Base-by-base conservation (phyloP, 805 yeast species). In the Zygosaccharomyces bisporus region DNA sequence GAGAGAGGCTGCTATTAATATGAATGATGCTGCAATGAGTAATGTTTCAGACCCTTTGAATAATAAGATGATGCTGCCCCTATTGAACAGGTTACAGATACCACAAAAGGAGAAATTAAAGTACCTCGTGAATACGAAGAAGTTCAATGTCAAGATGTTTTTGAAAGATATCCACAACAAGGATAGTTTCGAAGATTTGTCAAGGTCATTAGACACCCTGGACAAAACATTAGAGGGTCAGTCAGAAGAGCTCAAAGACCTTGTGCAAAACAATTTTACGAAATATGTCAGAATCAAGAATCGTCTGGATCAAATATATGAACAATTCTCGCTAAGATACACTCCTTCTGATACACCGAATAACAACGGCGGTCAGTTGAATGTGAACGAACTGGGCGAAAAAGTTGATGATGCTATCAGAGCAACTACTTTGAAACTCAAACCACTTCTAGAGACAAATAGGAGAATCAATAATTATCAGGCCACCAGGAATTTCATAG, bases 261-360 rank as follows among this genome's bases (percentile, higher is more conserved):
- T 81, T 33, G 78, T 83, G 12, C 79, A 79, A 51, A 64, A 71
- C 10, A 86, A 84, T 56, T 82, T 79, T 52, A 75, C 77, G 43
- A 72, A 74, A 52, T 83, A 82, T 50, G 86, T 85, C 24, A 75
- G 75, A 49, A 73, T 81, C 20, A 85, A 85, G 55, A 76, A 82
- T 18, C 69, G 77, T 3, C 64, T 85, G 29, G 90, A 84, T 56
- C 72, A 73, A 20, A 79, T 83, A 3, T 75, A 79, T 48, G 67
- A 63, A 16, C 80, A 77, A 50, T 78, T 82, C 52, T 66, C 58
- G 1, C 45, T 71, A 23, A 55, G 57, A n/a, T 57, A 68, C 13
- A 73, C 72, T 4, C 46, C 60, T 4, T 25, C 39, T 12, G 44
- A 35, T 4, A 9, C 32, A 12, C 36, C 47, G 12, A 52, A 47